phyloP scores from a whole-genome alignment of 345 rosid species.

The Eucalyptus shirleyi region DNA sequence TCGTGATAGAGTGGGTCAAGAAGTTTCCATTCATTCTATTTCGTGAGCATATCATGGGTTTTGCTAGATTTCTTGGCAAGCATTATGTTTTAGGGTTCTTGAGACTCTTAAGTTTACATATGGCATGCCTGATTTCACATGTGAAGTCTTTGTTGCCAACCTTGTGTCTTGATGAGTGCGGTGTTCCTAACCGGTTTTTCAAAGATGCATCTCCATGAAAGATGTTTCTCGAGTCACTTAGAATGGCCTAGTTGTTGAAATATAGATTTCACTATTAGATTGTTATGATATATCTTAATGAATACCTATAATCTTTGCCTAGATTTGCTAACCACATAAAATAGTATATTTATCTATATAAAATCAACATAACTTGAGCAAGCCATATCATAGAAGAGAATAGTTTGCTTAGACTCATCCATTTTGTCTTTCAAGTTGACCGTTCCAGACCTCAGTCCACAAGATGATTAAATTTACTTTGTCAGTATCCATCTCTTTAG shows the following conservation, averaged over 20 bases:
- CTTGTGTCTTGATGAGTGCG: neutral
- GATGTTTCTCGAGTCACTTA: neutral
- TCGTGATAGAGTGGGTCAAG: neutral
- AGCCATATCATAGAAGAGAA: neutral
- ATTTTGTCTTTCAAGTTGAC: neutral
- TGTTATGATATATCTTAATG: neutral
- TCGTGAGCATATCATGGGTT: neutral
- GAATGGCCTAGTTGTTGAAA: neutral
- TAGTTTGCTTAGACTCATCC: neutral
- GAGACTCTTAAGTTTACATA: neutral
- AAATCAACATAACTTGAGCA: rapidly evolving
- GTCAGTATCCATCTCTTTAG: neutral
- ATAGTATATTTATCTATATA: neutral
- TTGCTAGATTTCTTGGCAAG: neutral
- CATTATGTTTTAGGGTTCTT: neutral
- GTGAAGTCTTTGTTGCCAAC: neutral
- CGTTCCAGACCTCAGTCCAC: rapidly evolving
- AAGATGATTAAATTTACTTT: neutral
- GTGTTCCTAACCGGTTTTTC: rapidly evolving
- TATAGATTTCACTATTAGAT: rapidly evolving
- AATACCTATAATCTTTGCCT: neutral
- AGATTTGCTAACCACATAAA: neutral
- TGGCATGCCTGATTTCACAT: neutral
- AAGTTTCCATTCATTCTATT: neutral
- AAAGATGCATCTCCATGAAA: neutral